Base-by-base conservation (phyloP, 2,329 filamentous ascomycete genomes). In the Fusarium temperatum region DNA sequence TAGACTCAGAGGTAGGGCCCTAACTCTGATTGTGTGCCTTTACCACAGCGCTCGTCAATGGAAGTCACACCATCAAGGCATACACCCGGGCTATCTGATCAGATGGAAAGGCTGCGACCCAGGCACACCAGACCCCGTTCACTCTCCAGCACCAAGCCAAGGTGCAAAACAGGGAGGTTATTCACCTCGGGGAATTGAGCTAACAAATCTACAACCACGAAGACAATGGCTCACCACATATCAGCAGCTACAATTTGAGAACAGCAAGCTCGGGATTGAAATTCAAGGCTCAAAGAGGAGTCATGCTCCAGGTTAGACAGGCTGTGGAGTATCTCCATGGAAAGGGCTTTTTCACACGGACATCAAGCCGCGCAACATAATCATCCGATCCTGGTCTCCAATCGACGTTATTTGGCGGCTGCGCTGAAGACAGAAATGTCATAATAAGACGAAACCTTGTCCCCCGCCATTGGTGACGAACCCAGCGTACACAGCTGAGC, bases 321-420 rank as follows among this genome's bases (percentile, higher is more conserved):
- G 80, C 76, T 0, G 63, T 82, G 10, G 69, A 72, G 20, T 81
- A 80, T 51, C 63, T 82, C 1, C 81, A 82, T 28, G n/a, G 17
- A 8, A 41, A 53, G 32, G 63, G 57, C 65, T 77, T 3, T 80
- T 77, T 24, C 81, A 82, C 56, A 75, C 77, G 0, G 81, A 82
- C 35, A 35, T 82, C 45, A 82, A 82, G 59, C 80, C 80, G 0
- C 72, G 73, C 20, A 82, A 82, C 64, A 78, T 82, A 10, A 72
- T 82, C 5, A 63, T 82, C 32, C 77, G 79, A 22, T 65, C 60
- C 8, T 67, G 78, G 54, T 17, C 75, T 12, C 80, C 81, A 3
- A 60, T 82, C 9, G 54, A 80, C 18, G 68, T 81, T 22, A 79
- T 77, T 82, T 15, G 81, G 71, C 2, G 80, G 82, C 55, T 81